A percentile compares a stretch with the other conserved stretches of the same genome.
Evolutionary conservation across 164 flowering plant genomes (phyloP).

Genomic region (Macadamia tetraphylla): DNA sequence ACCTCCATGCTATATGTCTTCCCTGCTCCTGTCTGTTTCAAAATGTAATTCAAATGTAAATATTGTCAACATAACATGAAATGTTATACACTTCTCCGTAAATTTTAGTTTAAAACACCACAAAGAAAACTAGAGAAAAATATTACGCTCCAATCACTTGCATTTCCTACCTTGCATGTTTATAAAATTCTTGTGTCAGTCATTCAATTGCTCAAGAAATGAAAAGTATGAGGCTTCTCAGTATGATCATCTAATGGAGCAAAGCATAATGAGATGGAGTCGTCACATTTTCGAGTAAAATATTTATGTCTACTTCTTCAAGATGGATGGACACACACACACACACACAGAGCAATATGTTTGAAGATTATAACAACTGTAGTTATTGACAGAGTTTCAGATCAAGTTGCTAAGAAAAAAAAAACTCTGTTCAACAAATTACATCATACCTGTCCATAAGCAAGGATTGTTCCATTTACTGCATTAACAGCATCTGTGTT

Average conservation of each 20-base stretch:
- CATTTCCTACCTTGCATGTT: not conserved
- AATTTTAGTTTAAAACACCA: not conserved
- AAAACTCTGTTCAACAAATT: not conserved
- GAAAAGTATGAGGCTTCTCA: not conserved
- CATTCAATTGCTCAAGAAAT: not conserved
- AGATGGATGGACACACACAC: no score
- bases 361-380: not conserved
- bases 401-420: not conserved
- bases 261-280: not conserved
- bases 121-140: not conserved
- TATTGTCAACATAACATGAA: not conserved
- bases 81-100: not conserved
- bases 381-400: not conserved
- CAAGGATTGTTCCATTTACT: slow-evolving; percentile 72
- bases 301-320: no score
- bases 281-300: no score
- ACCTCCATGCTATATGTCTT: slow-evolving; percentile 98
- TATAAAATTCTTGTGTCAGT: not conserved
- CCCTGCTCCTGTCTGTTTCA: slow-evolving; percentile 87
- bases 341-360: not conserved
- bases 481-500: slow-evolving; percentile 58
- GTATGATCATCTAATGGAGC: not conserved
- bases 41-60: slow-evolving; percentile 11
- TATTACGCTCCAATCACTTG: not conserved
- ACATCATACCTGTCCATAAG: slow-evolving; percentile 78